Conservation (phyloP, 306 rosid species). For the Spatholobus suberectus region DNA sequence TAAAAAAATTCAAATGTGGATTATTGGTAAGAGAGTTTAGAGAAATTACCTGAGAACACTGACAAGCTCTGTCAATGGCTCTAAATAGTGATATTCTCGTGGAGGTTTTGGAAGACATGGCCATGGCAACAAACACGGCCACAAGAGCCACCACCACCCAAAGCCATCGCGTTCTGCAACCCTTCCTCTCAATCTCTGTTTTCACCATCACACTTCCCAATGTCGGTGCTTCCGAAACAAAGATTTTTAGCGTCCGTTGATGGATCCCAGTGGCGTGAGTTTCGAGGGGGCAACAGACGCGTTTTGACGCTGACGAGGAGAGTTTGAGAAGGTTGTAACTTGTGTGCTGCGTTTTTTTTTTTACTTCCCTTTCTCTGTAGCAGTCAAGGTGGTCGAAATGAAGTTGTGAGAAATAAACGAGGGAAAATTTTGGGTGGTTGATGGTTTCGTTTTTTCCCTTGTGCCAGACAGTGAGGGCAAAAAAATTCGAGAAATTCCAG, state of each 20-base stretch:
- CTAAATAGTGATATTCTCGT: slow-evolving; percentile 59
- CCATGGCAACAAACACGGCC: slow-evolving; percentile 61
- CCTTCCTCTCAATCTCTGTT: slow-evolving; percentile 48
- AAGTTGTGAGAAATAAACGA: neutral
- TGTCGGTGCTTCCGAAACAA: neutral
- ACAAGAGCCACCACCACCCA: slow-evolving; percentile 65
- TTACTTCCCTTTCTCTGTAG: neutral
- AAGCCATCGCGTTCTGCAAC: slow-evolving; percentile 56
- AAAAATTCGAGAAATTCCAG: too few relatives aligned
- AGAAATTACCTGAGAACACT: slow-evolving; percentile 67
- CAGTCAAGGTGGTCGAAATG: neutral
- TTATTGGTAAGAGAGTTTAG: neutral
- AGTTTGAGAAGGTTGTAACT: slow-evolving; percentile 24
- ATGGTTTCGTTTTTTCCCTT: neutral
- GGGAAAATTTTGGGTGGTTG: neutral
- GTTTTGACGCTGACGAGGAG: neutral
- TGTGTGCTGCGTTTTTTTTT: neutral
- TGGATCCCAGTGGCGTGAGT: neutral
- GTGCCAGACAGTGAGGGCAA: too few relatives aligned
- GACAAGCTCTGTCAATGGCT: slow-evolving; percentile 62
- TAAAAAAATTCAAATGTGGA: neutral
- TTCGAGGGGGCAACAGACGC: neutral
- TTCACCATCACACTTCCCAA: slow-evolving; percentile 48
- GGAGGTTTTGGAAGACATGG: slow-evolving; percentile 58
- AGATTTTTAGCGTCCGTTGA: neutral